These are phyloP conservation scores for Geosmithia putterillii DNA, from an alignment of 2,329 filamentous ascomycete genomes.

Conservation along the genomic window DNA sequence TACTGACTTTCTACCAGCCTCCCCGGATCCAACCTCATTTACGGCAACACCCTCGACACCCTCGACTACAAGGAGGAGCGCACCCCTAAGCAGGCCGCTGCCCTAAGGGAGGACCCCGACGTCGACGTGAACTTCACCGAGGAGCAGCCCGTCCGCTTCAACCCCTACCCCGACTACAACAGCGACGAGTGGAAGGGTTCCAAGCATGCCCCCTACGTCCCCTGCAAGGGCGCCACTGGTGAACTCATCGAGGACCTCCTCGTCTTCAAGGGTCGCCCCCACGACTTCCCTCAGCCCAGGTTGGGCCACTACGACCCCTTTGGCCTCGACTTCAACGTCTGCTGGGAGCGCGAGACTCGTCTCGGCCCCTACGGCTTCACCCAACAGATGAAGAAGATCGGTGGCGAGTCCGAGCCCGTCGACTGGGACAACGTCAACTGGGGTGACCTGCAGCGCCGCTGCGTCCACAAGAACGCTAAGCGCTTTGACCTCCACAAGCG, in stretches of 20 bases:
- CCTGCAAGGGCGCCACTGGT: conserved; percentile 55
- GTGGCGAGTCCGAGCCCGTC: conserved; percentile 29
- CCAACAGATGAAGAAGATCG: conserved; percentile 32
- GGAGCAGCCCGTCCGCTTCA: conserved; percentile 44
- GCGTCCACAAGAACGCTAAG: conserved; percentile 51
- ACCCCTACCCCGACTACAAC: conserved; percentile 63
- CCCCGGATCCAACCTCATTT: conserved; percentile 37
- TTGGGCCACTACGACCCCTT: conserved; percentile 52
- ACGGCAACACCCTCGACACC: conserved; percentile 39
- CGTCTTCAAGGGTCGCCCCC: conserved; percentile 49
- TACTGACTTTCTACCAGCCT: too few relatives aligned
- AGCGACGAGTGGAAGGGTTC: conserved; percentile 42
- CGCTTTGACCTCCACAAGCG: conserved; percentile 40
- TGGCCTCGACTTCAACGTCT: conserved; percentile 49
- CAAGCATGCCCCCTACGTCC: conserved; percentile 44
- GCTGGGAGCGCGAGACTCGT: conserved; percentile 57
- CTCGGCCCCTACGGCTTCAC: conserved; percentile 53
- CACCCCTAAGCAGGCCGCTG: conserved; percentile 14
- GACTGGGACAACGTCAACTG: conserved; percentile 57
- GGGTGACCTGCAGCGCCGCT: conserved; percentile 57
- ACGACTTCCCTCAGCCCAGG: conserved; percentile 44
- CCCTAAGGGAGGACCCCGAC: conserved; percentile 19
- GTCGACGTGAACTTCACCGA: conserved; percentile 24
- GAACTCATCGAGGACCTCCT: conserved; percentile 47
- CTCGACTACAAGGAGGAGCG: conserved; percentile 28